Base-by-base conservation (phyloP, 331 rosid species). In the Quercus lobata region DNA sequence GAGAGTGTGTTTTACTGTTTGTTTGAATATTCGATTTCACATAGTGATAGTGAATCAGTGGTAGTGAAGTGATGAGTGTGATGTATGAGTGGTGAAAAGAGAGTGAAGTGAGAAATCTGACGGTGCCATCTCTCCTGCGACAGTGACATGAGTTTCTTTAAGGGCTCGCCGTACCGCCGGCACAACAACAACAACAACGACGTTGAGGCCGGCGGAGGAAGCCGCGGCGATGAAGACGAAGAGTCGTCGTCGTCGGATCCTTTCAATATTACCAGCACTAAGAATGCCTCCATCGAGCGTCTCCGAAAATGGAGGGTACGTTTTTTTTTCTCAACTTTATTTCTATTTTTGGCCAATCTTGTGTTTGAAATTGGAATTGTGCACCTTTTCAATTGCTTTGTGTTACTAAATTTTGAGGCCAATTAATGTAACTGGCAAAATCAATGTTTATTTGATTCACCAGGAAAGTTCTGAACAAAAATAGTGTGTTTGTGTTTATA, bases 51-150 rank as follows among this genome's bases (percentile, higher is more conserved):
- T 6, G 44, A 37, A 37, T 37, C 44, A 37, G 3, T 44, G 35
- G 3, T 8, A 37, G 46, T 37, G 46, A 37, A 37, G 46, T 37
- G 46, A 37, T 7, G 0, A 41, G 46, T 41, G 12, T 41, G 46
- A 41, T 41, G 12, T 7, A 58, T 78, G 57, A 32, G 14, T 34
- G 54, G 41, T 57, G 69, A 56, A 35, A 19, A 16, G 12, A 69
- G 54, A 57, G 22, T 70, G 35, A 10, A 30, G 69, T 73, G n/a
- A 6, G n/a, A 34, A 63, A 46, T 87, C 49, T 49, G 73, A 95
- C 95, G 90, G 97, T 88, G 97, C 89, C 97, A 93, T 91, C 99
- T 96, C 98, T 96, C 96, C 97, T 91, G 99, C 98, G 97, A 96
- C 93, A 93, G 97, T 72, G 2, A 94, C 0, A 41, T 89, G 94